Conservation (phyloP, 176 grass and related monocot genomes). For the Aegilops tauschii region DNA sequence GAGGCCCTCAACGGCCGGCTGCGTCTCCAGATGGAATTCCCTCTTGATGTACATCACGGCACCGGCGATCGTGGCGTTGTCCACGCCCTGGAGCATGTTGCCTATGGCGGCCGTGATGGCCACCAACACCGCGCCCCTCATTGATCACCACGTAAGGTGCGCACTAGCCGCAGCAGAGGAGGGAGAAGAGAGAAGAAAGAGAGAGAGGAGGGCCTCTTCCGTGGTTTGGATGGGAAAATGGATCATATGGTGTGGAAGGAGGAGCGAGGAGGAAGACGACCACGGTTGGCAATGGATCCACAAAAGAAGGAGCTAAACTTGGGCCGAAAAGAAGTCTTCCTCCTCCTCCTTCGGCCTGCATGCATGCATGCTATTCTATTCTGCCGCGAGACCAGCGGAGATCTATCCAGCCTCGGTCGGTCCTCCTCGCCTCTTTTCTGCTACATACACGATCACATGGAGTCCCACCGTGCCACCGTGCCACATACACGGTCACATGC, state of each 20-base stretch:
- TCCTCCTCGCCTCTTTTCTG: too few species aligned
- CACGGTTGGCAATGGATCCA: background rate
- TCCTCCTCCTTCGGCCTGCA: too few species aligned
- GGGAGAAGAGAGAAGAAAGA: background rate
- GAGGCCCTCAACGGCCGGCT: slow-evolving; percentile 72
- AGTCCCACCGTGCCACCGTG: too few species aligned
- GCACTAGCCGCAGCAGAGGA: background rate
- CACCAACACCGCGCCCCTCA: slow-evolving; percentile 64
- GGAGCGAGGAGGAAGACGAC: background rate
- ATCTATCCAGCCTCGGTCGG: too few species aligned
- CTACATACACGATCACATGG: too few species aligned
- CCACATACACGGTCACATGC: too few species aligned
- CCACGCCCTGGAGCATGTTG: slow-evolving; percentile 76
- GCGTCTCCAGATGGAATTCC: slow-evolving; percentile 63
- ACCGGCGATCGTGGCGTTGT: slow-evolving; percentile 79
- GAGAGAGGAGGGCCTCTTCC: background rate
- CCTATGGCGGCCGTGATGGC: slow-evolving; percentile 70
- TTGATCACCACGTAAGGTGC: background rate
- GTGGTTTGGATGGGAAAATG: background rate
- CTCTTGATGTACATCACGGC: slow-evolving; percentile 81
- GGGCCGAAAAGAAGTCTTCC: too few species aligned
- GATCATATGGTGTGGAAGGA: background rate
- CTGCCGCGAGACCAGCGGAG: too few species aligned
- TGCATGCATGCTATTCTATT: too few species aligned
- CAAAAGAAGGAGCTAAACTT: too few species aligned